Evolutionary conservation across 1,284 basidiomycete species (phyloP).

Genomic region (Ganoderma resinaceum): DNA sequence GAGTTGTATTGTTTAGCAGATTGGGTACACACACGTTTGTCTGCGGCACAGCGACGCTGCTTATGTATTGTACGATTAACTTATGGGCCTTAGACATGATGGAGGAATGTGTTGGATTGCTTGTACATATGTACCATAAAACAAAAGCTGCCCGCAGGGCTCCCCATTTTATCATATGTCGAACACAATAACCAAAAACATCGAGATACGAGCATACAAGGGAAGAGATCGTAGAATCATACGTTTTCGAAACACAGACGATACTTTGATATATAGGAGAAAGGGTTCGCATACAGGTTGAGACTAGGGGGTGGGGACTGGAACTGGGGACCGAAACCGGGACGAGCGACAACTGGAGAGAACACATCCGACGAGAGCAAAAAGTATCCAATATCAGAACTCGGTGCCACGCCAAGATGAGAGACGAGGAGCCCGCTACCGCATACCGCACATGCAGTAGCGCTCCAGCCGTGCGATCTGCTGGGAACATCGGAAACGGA

Average conservation of each 20-base stretch:
- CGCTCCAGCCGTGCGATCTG: constrained; percentile 18
- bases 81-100: not conserved
- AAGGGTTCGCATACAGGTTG: constrained; percentile 25
- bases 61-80: not conserved
- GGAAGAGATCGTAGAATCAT: not conserved
- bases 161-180: constrained; percentile 13
- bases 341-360: constrained; percentile 16
- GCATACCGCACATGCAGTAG: constrained; percentile 23
- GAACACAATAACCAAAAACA: constrained; percentile 12
- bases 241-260: constrained; percentile 3
- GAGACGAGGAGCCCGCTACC: constrained; percentile 15
- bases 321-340: constrained; percentile 12
- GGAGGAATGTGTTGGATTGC: not conserved
- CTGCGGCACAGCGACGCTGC: not conserved
- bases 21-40: not conserved
- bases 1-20: not conserved
- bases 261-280: constrained; percentile 1
- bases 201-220: not conserved
- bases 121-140: not conserved
- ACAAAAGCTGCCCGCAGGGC: not conserved
- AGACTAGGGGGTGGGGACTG: constrained; percentile 1
- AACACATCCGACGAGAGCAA: constrained; percentile 6
- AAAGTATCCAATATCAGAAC: constrained; percentile 27
- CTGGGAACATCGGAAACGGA: constrained; percentile 6
- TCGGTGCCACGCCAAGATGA: constrained; percentile 19